Percentiles rank a stretch among this genome's conserved stretches.
These are phyloP conservation scores for Candida taoyuanica DNA, from an alignment of 805 yeast species.

Conservation along the genomic window DNA sequence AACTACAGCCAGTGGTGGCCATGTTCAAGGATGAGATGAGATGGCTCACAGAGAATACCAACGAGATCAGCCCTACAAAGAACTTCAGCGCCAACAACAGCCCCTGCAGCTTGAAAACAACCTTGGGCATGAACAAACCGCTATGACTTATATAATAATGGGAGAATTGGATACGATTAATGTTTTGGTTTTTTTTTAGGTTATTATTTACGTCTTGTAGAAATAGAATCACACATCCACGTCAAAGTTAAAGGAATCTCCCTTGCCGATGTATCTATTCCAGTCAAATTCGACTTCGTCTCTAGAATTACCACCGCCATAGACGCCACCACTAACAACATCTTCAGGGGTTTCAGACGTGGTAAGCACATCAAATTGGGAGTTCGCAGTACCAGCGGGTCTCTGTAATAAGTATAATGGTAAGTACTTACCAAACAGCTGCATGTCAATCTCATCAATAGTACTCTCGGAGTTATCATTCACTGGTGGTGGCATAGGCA, in stretches of 20 bases:
- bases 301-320: neutral
- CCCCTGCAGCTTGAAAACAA: conserved; percentile 19
- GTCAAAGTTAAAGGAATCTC: conserved; percentile 16
- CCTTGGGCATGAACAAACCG: neutral
- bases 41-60: conserved; percentile 23
- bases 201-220: neutral
- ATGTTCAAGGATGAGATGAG: conserved; percentile 37
- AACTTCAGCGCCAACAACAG: conserved; percentile 24
- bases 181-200: too few relatives aligned
- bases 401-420: conserved; percentile 70
- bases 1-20: conserved; percentile 41
- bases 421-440: conserved; percentile 72
- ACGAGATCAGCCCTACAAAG: conserved; percentile 9
- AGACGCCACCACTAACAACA: neutral
- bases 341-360: conserved; percentile 10
- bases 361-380: neutral
- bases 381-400: neutral
- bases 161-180: too few relatives aligned
- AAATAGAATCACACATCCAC: conserved; percentile 6
- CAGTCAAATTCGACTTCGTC: conserved; percentile 24
- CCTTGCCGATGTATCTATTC: conserved; percentile 26
- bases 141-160: neutral
- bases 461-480: conserved; percentile 1
- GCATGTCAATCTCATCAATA: conserved; percentile 71
- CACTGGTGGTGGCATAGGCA: too few relatives aligned